phyloP scores from a whole-genome alignment of 1,284 basidiomycete genomes.

The Grifola frondosa region DNA sequence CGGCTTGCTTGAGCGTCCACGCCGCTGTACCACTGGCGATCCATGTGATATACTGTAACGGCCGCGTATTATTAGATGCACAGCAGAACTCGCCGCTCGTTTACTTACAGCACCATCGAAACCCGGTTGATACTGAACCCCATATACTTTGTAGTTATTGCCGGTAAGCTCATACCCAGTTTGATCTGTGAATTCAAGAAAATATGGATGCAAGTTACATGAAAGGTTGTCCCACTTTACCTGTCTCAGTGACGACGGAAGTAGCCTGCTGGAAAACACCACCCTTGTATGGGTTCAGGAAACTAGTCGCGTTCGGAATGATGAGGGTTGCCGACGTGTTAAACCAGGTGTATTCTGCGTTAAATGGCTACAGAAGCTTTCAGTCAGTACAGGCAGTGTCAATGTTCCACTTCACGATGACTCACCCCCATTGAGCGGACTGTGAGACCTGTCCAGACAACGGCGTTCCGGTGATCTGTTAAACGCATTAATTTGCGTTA shows the following conservation, averaged over 20 bases:
- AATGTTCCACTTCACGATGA: constrained; percentile 2
- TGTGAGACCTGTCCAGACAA: constrained; percentile 44
- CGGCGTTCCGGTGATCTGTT: constrained; percentile 28
- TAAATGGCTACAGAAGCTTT: constrained; percentile 52
- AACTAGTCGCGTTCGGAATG: constrained; percentile 44
- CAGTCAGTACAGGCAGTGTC: neutral
- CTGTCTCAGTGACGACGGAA: constrained; percentile 29
- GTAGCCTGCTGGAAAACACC: constrained; percentile 54
- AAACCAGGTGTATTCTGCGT: constrained; percentile 41
- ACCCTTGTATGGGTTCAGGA: constrained; percentile 53
- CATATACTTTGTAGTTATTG: constrained; percentile 55
- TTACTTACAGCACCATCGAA: constrained; percentile 37
- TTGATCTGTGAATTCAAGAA: constrained; percentile 34
- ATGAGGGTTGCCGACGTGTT: constrained; percentile 44
- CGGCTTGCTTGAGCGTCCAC: constrained; percentile 78
- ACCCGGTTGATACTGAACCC: constrained; percentile 59
- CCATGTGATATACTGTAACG: constrained; percentile 83
- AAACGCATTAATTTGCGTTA: constrained; percentile 3
- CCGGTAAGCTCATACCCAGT: constrained; percentile 43
- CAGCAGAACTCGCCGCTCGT: constrained; percentile 45
- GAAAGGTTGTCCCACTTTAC: constrained; percentile 13
- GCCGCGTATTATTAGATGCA: constrained; percentile 36
- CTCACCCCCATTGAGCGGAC: constrained; percentile 46
- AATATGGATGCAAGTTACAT: too few relatives aligned
- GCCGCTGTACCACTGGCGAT: constrained; percentile 59